Percentiles rank a stretch among this genome's conserved stretches.
These are phyloP conservation scores for Phycomyces blakesleeanus DNA, from an alignment of 192 early-diverging fungal species.

Conservation along the genomic window DNA sequence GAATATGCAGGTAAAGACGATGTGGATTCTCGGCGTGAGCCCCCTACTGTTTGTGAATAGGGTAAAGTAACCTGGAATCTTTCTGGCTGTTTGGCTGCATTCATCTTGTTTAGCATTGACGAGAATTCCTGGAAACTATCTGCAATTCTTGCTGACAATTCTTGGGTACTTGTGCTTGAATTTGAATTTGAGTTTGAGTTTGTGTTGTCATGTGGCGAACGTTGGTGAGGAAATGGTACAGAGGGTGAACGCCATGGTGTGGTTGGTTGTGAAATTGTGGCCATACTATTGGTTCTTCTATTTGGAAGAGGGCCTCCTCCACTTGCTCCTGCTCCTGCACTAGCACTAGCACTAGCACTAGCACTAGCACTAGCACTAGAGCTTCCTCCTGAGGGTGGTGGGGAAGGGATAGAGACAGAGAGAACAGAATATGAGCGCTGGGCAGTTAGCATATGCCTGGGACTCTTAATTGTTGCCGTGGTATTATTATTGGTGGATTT, in stretches of 20 bases:
- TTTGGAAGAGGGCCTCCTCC: too few relatives aligned
- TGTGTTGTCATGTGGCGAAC: background rate
- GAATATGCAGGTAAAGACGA: too few relatives aligned
- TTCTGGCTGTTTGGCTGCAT: background rate
- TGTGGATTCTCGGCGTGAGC: background rate
- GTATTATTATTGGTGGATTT: background rate
- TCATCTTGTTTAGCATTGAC: slow-evolving; percentile 17
- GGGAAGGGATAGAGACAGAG: background rate
- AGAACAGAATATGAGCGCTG: slow-evolving; percentile 12
- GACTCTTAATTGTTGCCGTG: slow-evolving; percentile 6
- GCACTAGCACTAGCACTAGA: too few relatives aligned
- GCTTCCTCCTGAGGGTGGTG: too few relatives aligned
- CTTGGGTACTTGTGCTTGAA: slow-evolving; percentile 20
- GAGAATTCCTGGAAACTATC: slow-evolving; percentile 32
- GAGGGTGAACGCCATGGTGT: background rate
- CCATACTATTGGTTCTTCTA: background rate
- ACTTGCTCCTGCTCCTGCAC: too few relatives aligned
- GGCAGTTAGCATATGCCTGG: slow-evolving; percentile 10
- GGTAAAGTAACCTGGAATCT: background rate
- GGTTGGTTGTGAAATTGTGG: slow-evolving; percentile 8
- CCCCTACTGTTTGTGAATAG: too few relatives aligned
- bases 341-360: too few relatives aligned
- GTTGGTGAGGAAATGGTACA: background rate
- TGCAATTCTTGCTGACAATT: slow-evolving; percentile 29
- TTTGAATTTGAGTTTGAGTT: background rate